Evolutionary conservation across 176 grass and related monocot genomes (phyloP).

Genomic region (Phragmites australis): DNA sequence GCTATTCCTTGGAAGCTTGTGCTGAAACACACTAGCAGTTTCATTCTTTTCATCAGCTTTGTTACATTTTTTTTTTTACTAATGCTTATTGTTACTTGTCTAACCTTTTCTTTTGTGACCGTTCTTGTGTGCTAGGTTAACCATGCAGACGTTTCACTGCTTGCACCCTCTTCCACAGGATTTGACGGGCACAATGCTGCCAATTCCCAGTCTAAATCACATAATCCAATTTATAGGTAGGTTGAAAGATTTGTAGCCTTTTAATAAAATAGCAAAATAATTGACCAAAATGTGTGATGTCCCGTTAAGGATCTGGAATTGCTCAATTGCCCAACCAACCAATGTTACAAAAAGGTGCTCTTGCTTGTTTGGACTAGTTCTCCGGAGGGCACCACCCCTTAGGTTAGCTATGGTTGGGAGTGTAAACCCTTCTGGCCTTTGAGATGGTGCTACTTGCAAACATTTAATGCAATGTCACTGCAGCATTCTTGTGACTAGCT

Average conservation of each 20-base stretch:
- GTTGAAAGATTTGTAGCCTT: constrained; percentile 18
- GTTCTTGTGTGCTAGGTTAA: constrained; percentile 41
- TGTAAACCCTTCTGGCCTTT: neutral
- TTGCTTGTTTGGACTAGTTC: neutral
- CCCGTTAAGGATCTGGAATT: neutral
- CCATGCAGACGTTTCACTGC: constrained; percentile 34
- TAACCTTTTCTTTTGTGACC: constrained; percentile 6
- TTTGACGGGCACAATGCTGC: constrained; percentile 36
- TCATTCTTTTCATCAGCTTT: neutral
- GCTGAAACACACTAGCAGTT: constrained; percentile 18
- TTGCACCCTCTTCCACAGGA: constrained; percentile 42
- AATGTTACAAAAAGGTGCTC: neutral
- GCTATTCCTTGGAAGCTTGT: constrained; percentile 21
- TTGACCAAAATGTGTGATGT: constrained; percentile 12
- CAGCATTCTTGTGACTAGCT: neutral
- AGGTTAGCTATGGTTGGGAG: neutral
- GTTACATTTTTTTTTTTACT: neutral
- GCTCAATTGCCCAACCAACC: constrained; percentile 2
- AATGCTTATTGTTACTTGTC: neutral
- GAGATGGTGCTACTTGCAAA: neutral
- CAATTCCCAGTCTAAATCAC: constrained; percentile 40
- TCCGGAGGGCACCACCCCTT: neutral
- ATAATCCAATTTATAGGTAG: constrained; percentile 38
- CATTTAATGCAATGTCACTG: neutral
- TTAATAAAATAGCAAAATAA: constrained; percentile 4